These are phyloP conservation scores for Furculomyces boomerangus DNA, from an alignment of 371 early-diverging fungal genomes.

Conservation along the genomic window DNA sequence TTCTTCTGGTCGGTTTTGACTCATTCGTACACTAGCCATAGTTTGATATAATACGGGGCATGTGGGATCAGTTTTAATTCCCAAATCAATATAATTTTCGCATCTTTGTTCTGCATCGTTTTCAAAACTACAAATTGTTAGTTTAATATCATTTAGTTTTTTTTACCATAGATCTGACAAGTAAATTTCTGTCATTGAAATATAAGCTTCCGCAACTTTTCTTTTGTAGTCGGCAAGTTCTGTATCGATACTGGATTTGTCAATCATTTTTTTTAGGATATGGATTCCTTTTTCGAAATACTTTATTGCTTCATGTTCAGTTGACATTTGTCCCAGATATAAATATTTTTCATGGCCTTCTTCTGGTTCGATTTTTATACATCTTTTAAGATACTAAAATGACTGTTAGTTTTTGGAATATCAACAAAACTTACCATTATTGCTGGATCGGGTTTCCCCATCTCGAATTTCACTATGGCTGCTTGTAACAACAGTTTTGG, in stretches of 20 bases:
- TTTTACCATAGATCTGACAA: conserved; percentile 87
- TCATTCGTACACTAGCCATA: conserved; percentile 75
- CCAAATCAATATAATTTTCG: conserved; percentile 49
- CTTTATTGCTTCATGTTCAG: conserved; percentile 52
- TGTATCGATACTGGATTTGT: conserved; percentile 11
- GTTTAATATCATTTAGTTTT: neutral
- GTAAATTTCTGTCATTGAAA: conserved; percentile 89
- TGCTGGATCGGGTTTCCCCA: conserved; percentile 46
- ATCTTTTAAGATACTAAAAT: conserved; percentile 40
- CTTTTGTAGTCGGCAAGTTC: conserved; percentile 26
- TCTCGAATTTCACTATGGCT: conserved; percentile 56
- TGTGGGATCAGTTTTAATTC: conserved; percentile 41
- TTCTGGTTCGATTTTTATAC: conserved; percentile 47
- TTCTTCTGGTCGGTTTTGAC: conserved; percentile 64
- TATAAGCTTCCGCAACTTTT: conserved; percentile 68
- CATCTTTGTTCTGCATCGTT: conserved; percentile 74
- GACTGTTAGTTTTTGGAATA: neutral
- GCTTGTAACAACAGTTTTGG: conserved; percentile 45
- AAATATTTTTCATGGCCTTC: conserved; percentile 60
- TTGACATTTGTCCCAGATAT: conserved; percentile 75
- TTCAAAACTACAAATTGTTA: conserved; percentile 33
- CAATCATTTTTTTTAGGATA: conserved; percentile 34
- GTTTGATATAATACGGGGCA: conserved; percentile 77
- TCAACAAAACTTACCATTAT: conserved; percentile 27
- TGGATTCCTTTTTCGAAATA: conserved; percentile 69